These are phyloP conservation scores for Lanzia echinophila DNA, from an alignment of 2,329 filamentous ascomycete species.

Conservation along the genomic window DNA sequence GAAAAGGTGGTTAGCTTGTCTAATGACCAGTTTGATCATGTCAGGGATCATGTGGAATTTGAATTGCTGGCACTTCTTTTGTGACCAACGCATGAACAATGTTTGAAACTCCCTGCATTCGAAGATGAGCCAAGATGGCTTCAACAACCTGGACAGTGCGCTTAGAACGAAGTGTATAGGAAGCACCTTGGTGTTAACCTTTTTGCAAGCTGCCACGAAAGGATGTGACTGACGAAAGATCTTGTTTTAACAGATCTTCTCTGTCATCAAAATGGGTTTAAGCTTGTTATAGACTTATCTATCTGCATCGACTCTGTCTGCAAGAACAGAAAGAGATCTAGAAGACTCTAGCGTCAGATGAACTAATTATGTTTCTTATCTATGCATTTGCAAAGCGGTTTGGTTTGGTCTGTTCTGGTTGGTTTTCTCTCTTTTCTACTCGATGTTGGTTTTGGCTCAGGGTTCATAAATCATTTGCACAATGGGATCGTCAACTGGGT, in stretches of 20 bases:
- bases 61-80: background rate
- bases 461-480: conserved; percentile 10
- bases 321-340: conserved; percentile 9
- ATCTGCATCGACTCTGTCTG: conserved; percentile 4
- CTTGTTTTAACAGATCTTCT: conserved; percentile 7
- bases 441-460: conserved; percentile 7
- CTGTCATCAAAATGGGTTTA: conserved; percentile 1
- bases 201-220: background rate
- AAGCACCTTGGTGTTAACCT: background rate
- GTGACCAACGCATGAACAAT: too few relatives aligned
- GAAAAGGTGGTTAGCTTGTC: conserved; percentile 50
- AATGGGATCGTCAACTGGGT: conserved; percentile 2
- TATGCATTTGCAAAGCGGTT: conserved; percentile 26
- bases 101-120: background rate
- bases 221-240: background rate
- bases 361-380: conserved; percentile 20
- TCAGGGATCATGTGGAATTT: background rate
- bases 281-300: conserved; percentile 9
- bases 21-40: background rate
- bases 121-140: background rate
- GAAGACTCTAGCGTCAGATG: conserved; percentile 12
- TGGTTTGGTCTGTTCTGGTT: conserved; percentile 16
- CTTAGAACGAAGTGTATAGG: background rate
- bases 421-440: conserved; percentile 12
- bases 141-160: background rate